Percentiles rank a stretch among this genome's conserved stretches.
Conservation (phyloP, 2,329 filamentous ascomycete genomes). For the Phyllosticta ampelicida region DNA sequence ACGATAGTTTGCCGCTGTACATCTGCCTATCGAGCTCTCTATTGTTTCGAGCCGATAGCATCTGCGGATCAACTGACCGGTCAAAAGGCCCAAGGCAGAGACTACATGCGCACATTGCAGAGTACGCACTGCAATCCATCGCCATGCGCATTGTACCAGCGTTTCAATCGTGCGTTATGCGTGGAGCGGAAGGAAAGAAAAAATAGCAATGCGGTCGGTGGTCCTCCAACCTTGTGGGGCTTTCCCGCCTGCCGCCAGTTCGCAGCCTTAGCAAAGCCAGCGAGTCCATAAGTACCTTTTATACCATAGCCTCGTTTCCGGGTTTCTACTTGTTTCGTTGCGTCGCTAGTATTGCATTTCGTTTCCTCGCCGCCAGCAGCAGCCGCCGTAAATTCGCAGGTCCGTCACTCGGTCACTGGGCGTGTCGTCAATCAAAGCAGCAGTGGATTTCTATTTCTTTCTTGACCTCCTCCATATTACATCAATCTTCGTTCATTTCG, state of each 20-base stretch:
- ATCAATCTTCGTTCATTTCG: neutral
- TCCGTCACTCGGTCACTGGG: neutral
- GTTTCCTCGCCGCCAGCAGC: neutral
- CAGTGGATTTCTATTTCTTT: neutral
- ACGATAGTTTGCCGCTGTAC: neutral
- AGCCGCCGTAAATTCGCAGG: neutral
- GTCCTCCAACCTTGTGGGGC: neutral
- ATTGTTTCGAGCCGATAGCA: neutral
- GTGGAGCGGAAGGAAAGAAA: neutral
- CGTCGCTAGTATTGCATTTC: neutral
- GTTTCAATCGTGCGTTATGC: neutral
- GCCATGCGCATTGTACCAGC: neutral
- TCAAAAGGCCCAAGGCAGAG: neutral
- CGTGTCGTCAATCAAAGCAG: neutral
- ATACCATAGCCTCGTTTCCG: neutral
- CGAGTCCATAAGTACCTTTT: neutral
- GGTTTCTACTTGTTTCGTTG: neutral
- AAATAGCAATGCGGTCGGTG: neutral
- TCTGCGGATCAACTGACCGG: neutral
- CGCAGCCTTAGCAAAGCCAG: neutral
- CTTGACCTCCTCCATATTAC: neutral
- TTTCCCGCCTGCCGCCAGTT: neutral
- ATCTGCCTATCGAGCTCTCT: neutral
- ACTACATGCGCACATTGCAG: neutral
- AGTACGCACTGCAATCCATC: neutral